Conservation (phyloP, 352 stramenopile genomes). For the Hyaloperonospora arabidopsidis region DNA sequence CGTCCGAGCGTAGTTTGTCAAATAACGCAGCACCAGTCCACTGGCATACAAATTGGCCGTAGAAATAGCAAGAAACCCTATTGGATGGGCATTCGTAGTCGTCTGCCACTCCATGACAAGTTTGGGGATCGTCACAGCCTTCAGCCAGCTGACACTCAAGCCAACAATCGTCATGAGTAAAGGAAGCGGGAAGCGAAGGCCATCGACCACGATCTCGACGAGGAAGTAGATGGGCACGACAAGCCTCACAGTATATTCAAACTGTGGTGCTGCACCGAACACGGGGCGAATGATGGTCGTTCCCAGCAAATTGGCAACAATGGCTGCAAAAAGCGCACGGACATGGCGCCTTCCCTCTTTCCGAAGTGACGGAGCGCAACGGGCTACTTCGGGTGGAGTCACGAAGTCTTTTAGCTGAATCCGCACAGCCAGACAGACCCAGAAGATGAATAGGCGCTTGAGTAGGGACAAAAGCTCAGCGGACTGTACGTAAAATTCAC, state of each 20-base stretch:
- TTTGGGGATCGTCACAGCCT: constrained; percentile 60
- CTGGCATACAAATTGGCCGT: constrained; percentile 70
- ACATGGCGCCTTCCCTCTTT: constrained; percentile 26
- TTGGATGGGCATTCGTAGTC: constrained; percentile 38
- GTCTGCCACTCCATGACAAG: constrained; percentile 53
- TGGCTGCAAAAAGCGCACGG: constrained; percentile 42
- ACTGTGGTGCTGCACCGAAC: constrained; percentile 44
- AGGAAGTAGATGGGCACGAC: constrained; percentile 53
- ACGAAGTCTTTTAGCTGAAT: constrained; percentile 42
- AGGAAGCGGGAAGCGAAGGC: constrained; percentile 33
- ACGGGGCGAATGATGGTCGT: constrained; percentile 56
- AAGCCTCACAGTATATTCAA: constrained; percentile 50
- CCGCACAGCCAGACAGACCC: constrained; percentile 46
- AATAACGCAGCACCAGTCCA: constrained; percentile 44
- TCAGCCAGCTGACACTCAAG: constrained; percentile 64
- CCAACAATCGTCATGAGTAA: constrained; percentile 45
- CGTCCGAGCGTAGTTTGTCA: constrained; percentile 42
- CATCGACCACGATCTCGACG: constrained; percentile 35
- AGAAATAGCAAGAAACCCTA: constrained; percentile 52
- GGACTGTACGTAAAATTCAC: constrained; percentile 39
- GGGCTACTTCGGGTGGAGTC: constrained; percentile 21
- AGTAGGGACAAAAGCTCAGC: constrained; percentile 35
- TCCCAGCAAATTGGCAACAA: constrained; percentile 55
- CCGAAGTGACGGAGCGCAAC: constrained; percentile 31
- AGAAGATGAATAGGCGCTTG: constrained; percentile 53